Percentiles rank a stretch among this genome's conserved stretches.
Conservation (phyloP, 2,329 filamentous ascomycete species). For the Aspergillus uvarum region DNA sequence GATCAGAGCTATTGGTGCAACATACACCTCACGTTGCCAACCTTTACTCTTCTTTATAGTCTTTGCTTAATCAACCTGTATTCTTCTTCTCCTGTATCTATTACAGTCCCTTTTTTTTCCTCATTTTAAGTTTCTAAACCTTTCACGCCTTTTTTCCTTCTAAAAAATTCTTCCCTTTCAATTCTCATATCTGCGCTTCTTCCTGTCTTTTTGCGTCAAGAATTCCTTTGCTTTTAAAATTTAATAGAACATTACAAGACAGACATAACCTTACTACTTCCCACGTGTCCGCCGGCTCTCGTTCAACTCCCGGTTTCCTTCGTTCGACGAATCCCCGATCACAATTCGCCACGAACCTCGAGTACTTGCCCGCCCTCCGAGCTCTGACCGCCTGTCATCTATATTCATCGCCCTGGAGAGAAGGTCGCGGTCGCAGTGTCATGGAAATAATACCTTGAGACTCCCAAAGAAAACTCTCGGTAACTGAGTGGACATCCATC, state of each 20-base stretch:
- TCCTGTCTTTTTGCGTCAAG: constrained; percentile 12
- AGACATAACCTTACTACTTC: constrained; percentile 6
- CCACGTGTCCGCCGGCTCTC: constrained; percentile 20
- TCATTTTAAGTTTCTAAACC: constrained; percentile 16
- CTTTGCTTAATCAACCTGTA: constrained; percentile 10
- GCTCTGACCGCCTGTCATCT: constrained; percentile 3
- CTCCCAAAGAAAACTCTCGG: constrained; percentile 20
- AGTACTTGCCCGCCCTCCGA: constrained; percentile 4
- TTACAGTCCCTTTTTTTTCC: constrained; percentile 20
- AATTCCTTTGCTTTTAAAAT: neutral
- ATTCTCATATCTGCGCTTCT: constrained; percentile 9
- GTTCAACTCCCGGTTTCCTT: constrained; percentile 10
- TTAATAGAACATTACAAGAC: constrained; percentile 9
- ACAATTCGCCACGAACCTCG: constrained; percentile 9
- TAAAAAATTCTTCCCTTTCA: constrained; percentile 4
- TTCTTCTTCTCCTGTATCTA: constrained; percentile 13
- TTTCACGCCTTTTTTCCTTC: constrained; percentile 9
- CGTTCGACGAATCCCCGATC: constrained; percentile 8
- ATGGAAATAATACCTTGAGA: constrained; percentile 35
- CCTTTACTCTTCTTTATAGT: constrained; percentile 10
- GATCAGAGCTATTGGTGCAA: constrained; percentile 4
- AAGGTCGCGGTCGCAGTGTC: constrained; percentile 26
- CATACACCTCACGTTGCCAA: neutral
- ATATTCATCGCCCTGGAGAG: constrained; percentile 9
- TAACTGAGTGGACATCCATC: constrained; percentile 24